Evolutionary conservation across 106 monocot species (phyloP), one percentile per base, ranked within the genome.

Genomic region (Dioscorea dumetorum): DNA sequence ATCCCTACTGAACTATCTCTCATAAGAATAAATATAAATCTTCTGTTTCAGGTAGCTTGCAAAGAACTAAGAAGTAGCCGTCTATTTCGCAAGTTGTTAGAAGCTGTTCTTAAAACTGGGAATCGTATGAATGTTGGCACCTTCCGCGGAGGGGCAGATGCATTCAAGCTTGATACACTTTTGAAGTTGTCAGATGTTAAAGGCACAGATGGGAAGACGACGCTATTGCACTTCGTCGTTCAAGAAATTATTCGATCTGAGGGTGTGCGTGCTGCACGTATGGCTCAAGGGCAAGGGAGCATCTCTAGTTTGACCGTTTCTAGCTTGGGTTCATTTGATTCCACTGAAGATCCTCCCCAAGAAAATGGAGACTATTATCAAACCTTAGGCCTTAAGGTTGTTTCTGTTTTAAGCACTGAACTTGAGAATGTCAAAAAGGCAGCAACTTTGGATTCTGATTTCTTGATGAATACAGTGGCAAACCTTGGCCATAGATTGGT

Each of bases 161-260:
- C 86, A 6, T 82, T 86, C 67, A 86, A 82, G 60, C 41, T 41
- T 41, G 41, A 41, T 41, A 41, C 63, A 61, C 83, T 88, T 53
- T 71, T 83, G 34, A 84, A 84, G 52, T 69, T 88, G 32, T 69
- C 84, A 19, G 88, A 88, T 71, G 88, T 88, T n/a, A 88, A 79
- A 49, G 80, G 80, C 33, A 62, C 78, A 15, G 88, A 88, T 71
- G 81, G 84, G 2, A 81, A 80, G 62, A 84, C 88, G 19, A 88
- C 81, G 3, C 70, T 88, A 13, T 70, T 88, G 57, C 84, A 81
- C 78, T 88, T 84, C 65, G 83, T 88, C 58, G 84, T 84, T 53
- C 81, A 79, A 65, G 83, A 88, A 53, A 78, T 81, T 21, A 76
- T 84, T 8, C 74, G 69, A 12, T 81, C 84, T 19, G 88, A 88